A percentile compares a stretch with the other conserved stretches of the same genome.
Evolutionary conservation across 345 rosid genomes (phyloP).

Genomic region (Rhodamnia rubescens): DNA sequence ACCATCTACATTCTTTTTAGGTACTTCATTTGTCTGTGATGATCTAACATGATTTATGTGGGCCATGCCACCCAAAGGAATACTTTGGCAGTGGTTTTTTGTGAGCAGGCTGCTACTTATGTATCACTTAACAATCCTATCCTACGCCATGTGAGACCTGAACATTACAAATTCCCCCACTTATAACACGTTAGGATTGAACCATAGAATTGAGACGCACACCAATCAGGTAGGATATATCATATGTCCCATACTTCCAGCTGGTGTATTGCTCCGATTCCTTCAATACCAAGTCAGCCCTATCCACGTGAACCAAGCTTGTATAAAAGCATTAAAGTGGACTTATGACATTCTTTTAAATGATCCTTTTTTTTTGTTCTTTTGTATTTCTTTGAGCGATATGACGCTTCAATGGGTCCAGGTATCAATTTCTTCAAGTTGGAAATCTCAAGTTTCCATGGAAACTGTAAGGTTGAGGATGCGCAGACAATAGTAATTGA

Average conservation of each 20-base stretch:
- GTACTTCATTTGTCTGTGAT: neutral
- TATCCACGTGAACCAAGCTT: neutral
- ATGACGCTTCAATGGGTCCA: neutral
- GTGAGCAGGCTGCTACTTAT: neutral
- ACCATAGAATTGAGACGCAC: neutral
- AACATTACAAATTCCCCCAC: neutral
- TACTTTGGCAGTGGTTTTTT: neutral
- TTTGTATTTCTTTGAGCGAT: neutral
- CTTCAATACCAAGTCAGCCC: neutral
- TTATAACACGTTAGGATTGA: neutral
- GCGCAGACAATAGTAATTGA: neutral
- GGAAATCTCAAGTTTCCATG: neutral
- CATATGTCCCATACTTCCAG: neutral
- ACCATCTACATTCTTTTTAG: neutral
- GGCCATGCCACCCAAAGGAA: neutral
- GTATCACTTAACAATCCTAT: neutral
- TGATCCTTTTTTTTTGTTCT: neutral
- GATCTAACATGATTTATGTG: neutral
- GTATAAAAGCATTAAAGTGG: neutral
- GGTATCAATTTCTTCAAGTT: neutral
- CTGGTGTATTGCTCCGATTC: neutral
- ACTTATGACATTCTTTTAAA: neutral
- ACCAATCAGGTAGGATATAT: neutral
- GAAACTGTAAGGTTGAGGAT: neutral
- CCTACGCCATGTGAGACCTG: neutral